Conservation (phyloP, 148 eudicot genomes). For the Amaranthus palmeri region DNA sequence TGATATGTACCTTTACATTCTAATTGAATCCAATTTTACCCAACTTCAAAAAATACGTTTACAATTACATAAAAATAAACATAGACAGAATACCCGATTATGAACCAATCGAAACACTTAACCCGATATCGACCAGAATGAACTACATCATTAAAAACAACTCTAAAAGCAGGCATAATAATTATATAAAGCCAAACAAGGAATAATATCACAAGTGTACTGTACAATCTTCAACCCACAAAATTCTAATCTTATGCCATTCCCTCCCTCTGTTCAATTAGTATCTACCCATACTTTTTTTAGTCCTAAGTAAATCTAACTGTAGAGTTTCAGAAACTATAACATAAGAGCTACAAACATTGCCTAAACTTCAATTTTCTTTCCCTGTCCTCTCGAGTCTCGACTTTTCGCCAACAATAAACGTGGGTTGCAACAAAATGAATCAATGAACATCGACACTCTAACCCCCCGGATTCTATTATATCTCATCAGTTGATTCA, state of each 20-base stretch:
- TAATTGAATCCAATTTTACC: too few relatives aligned
- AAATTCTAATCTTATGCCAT: constrained; percentile 22
- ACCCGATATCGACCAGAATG: too few relatives aligned
- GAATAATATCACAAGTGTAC: constrained; percentile 22
- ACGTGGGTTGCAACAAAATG: constrained; percentile 14
- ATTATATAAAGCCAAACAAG: constrained; percentile 14
- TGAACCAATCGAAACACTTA: too few relatives aligned
- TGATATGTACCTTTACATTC: too few relatives aligned
- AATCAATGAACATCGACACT: constrained; percentile 16
- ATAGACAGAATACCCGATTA: too few relatives aligned
- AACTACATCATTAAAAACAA: background rate
- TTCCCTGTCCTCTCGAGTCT: too few relatives aligned
- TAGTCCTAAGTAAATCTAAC: constrained; percentile 23
- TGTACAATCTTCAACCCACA: constrained; percentile 16
- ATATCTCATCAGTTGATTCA: constrained; percentile 9
- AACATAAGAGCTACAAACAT: constrained; percentile 21
- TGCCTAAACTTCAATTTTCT: background rate
- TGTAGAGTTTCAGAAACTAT: constrained; percentile 10
- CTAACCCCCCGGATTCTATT: constrained; percentile 12
- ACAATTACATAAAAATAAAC: too few relatives aligned
- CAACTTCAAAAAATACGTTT: too few relatives aligned
- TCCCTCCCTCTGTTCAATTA: constrained; percentile 21
- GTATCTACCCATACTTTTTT: background rate
- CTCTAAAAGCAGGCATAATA: constrained; percentile 6
- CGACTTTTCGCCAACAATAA: constrained; percentile 5